Conservation (phyloP, 352 stramenopile genomes). For the Phytophthora podocarpi region DNA sequence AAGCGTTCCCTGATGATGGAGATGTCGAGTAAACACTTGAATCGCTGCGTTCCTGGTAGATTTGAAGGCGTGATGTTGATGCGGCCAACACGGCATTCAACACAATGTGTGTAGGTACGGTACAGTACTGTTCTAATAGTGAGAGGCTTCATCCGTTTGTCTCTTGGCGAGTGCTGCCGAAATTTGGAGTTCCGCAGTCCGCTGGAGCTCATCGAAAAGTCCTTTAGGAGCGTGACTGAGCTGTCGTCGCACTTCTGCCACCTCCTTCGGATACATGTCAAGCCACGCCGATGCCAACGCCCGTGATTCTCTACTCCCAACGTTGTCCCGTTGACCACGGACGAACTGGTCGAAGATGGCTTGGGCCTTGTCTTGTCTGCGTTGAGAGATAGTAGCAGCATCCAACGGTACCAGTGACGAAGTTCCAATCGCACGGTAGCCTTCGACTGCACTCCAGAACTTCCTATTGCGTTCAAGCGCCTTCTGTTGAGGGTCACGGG, state of each 20-base stretch:
- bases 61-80: too few relatives aligned
- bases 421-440: constrained; percentile 52
- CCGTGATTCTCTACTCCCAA: not conserved
- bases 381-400: constrained; percentile 33
- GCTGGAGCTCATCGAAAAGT: constrained; percentile 65
- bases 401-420: constrained; percentile 44
- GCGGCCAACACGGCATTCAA: too few relatives aligned
- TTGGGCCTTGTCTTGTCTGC: constrained; percentile 45
- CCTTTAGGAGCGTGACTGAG: constrained; percentile 34
- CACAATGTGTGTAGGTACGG: too few relatives aligned
- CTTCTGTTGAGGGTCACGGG: constrained; percentile 11
- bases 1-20: not conserved
- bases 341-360: constrained; percentile 62
- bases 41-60: not conserved
- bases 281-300: constrained; percentile 45
- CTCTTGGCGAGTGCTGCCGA: constrained; percentile 30
- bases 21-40: constrained; percentile 11
- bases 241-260: constrained; percentile 34
- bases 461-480: constrained; percentile 42
- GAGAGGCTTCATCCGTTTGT: constrained; percentile 8
- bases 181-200: constrained; percentile 57
- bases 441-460: constrained; percentile 75
- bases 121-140: too few relatives aligned
- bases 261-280: constrained; percentile 54
- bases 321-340: not conserved